Conservation (phyloP, 371 early-diverging fungal species). For the Hamiltosporidium magnivora region DNA sequence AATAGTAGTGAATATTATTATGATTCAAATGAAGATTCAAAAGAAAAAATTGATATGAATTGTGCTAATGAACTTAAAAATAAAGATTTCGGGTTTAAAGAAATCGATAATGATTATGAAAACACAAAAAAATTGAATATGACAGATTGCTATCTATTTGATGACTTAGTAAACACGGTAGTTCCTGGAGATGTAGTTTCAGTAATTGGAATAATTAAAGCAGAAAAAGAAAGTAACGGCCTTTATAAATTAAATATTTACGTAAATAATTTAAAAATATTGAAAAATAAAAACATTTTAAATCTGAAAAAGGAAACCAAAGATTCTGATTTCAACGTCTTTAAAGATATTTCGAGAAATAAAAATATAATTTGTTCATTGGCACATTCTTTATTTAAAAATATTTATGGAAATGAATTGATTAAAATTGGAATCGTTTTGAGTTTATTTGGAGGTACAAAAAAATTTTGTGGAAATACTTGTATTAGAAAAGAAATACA, state of each 20-base stretch:
- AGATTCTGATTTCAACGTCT: background rate
- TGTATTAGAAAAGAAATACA: conserved; percentile 46
- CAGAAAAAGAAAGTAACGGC: conserved; percentile 24
- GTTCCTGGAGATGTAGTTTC: conserved; percentile 49
- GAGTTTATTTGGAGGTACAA: conserved; percentile 52
- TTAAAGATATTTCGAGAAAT: conserved; percentile 4
- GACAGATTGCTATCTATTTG: conserved; percentile 36
- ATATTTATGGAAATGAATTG: conserved; percentile 46
- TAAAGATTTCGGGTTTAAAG: too few relatives aligned
- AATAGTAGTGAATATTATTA: too few relatives aligned
- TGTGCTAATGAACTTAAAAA: too few relatives aligned
- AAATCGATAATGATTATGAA: too few relatives aligned
- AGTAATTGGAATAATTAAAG: conserved; percentile 40
- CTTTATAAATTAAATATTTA: conserved; percentile 40
- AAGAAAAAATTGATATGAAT: too few relatives aligned
- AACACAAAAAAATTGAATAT: conserved; percentile 14
- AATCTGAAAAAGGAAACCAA: background rate
- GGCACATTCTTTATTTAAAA: conserved; percentile 31
- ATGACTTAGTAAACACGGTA: conserved; percentile 41
- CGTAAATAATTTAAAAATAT: conserved; percentile 33
- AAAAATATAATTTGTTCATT: conserved; percentile 26
- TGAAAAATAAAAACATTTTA: conserved; percentile 33
- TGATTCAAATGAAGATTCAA: too few relatives aligned
- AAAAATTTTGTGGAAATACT: conserved; percentile 21
- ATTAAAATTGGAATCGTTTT: conserved; percentile 50